These are phyloP conservation scores for Caloboletus firmus DNA, from an alignment of 1,284 basidiomycete genomes.

Conservation along the genomic window DNA sequence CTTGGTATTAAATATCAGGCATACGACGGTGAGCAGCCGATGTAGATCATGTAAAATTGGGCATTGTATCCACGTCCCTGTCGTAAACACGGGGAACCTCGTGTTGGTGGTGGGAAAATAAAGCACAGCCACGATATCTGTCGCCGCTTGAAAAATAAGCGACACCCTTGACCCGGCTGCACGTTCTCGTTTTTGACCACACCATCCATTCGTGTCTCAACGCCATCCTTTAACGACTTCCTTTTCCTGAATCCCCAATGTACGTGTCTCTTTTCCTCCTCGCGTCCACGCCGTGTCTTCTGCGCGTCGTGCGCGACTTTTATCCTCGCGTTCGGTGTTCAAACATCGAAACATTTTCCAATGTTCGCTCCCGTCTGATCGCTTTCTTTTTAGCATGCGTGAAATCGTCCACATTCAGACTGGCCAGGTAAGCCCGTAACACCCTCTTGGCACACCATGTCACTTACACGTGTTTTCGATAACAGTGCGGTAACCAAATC, in stretches of 20 bases:
- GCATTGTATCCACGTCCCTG: neutral
- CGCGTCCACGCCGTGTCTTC: slow-evolving; percentile 14
- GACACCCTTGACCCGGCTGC: slow-evolving; percentile 40
- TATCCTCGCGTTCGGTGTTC: slow-evolving; percentile 41
- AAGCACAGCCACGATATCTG: slow-evolving; percentile 26
- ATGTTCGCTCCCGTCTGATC: slow-evolving; percentile 31
- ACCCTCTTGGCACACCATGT: neutral
- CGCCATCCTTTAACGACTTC: slow-evolving; percentile 36
- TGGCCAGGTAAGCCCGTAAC: slow-evolving; percentile 69
- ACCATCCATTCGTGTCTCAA: slow-evolving; percentile 36
- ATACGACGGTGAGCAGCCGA: neutral
- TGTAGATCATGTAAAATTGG: neutral
- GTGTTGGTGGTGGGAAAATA: slow-evolving; percentile 21
- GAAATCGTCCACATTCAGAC: slow-evolving; percentile 98
- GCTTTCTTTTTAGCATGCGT: slow-evolving; percentile 69
- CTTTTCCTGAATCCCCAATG: slow-evolving; percentile 23
- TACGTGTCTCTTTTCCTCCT: slow-evolving; percentile 28
- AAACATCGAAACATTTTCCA: slow-evolving; percentile 37
- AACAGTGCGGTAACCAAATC: slow-evolving; percentile 96
- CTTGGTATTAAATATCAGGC: neutral
- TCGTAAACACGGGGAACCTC: slow-evolving; percentile 14
- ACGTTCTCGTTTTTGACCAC: slow-evolving; percentile 38
- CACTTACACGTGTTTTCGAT: slow-evolving; percentile 22
- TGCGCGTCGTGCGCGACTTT: slow-evolving; percentile 31
- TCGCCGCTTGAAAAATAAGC: slow-evolving; percentile 42